These are phyloP conservation scores for Clitocybe nebularis DNA, from an alignment of 1,284 basidiomycete genomes.

Conservation along the genomic window DNA sequence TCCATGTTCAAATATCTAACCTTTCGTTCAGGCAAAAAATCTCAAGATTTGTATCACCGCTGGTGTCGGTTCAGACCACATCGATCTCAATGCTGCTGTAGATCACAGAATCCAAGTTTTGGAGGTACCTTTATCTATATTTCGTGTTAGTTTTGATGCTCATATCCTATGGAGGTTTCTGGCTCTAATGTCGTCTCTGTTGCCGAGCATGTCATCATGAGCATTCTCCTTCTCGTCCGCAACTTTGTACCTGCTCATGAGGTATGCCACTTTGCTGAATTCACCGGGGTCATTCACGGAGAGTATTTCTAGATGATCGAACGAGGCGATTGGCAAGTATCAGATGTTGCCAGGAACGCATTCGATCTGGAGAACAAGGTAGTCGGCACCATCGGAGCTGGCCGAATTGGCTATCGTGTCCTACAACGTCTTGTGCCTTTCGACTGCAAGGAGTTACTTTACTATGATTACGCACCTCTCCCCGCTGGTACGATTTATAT, in stretches of 20 bases:
- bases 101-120: constrained; percentile 80
- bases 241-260: constrained; percentile 84
- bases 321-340: constrained; percentile 83
- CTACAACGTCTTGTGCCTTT: constrained; percentile 87
- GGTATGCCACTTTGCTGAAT: constrained; percentile 32
- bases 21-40: constrained; percentile 68
- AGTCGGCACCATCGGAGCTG: constrained; percentile 84
- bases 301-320: constrained; percentile 64
- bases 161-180: constrained; percentile 45
- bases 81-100: constrained; percentile 88
- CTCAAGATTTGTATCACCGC: constrained; percentile 92
- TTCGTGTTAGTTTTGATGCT: not conserved
- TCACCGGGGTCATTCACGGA: not conserved
- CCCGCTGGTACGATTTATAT: constrained; percentile 49
- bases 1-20: constrained; percentile 1
- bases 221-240: constrained; percentile 80
- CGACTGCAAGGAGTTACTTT: constrained; percentile 87
- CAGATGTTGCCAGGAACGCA: constrained; percentile 74
- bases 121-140: constrained; percentile 40
- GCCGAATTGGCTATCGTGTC: constrained; percentile 88
- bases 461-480: constrained; percentile 88
- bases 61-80: constrained; percentile 92
- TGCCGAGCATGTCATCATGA: constrained; percentile 82
- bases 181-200: constrained; percentile 90
- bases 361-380: constrained; percentile 92